Evolutionary conservation across 345 rosid genomes (phyloP), one percentile per base, ranked within the genome.

Genomic region (Alliaria petiolata): DNA sequence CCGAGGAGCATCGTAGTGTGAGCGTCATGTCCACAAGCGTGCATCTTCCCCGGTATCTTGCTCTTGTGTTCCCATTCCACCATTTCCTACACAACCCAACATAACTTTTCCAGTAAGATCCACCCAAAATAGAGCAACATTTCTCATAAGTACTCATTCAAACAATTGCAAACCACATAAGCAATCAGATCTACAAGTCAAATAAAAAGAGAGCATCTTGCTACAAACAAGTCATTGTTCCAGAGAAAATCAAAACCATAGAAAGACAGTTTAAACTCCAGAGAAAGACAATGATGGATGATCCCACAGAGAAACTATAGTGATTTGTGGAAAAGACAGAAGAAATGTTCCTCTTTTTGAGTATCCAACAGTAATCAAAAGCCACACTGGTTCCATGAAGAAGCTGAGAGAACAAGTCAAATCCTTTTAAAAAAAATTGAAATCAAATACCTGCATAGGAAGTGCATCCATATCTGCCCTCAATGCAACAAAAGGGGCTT

Each of bases 391-490:
- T 33, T 56, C 54, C 69, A 62, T 64, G 20, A 36, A 57, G 55
- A 31, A 30, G 16, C 4, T 2, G 28, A 36, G 53, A 43, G n/a
- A 11, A 45, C 6, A 66, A 59, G 28, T 51, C 61, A 71, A 67
- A 52, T 15, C 40, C 42, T 22, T 22, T 22, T 22, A 1, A 22
- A 22, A 43, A 40, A n/a, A 5, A 34, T 35, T 46, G 49, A 46
- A 10, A 12, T 4, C 12, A 13, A 39, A 8, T 20, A 92, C 98
- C 98, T 90, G 87, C 84, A 93, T 80, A 70, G 88, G 15, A 67
- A 93, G 92, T 66, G 98, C 96, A 85, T 93, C 98, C 97, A 93
- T 93, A 61, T 93, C 98, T 10, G 98, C 98, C 28, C 98, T 85
- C 17, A 93, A 11, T 3, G 96, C 98, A 70, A 93, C 96, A 79